These are phyloP conservation scores for Pleurotus giganteus DNA, from an alignment of 768 basidiomycete species.

Conservation along the genomic window DNA sequence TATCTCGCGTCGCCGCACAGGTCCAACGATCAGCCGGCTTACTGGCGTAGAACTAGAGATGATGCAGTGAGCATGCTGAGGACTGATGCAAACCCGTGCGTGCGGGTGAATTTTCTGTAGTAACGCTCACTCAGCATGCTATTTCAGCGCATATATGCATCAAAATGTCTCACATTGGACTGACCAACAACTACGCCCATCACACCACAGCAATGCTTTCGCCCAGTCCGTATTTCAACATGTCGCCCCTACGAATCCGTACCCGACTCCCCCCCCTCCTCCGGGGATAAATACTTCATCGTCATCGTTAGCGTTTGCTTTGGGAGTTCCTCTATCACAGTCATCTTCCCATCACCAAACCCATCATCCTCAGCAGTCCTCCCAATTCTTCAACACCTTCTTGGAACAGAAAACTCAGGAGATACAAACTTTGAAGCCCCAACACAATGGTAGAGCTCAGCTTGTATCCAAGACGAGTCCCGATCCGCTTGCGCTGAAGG, in stretches of 20 bases:
- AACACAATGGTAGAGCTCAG: slow-evolving; percentile 17
- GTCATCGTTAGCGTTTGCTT: slow-evolving; percentile 74
- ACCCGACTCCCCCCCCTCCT: slow-evolving; percentile 73
- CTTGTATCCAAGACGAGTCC: slow-evolving; percentile 42
- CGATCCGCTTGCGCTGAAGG: slow-evolving; percentile 48
- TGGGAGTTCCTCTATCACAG: slow-evolving; percentile 45
- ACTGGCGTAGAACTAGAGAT: slow-evolving; percentile 64
- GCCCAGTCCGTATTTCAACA: slow-evolving; percentile 67
- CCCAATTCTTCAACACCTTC: slow-evolving; percentile 65
- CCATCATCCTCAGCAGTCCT: slow-evolving; percentile 57
- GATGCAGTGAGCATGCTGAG: slow-evolving; percentile 61
- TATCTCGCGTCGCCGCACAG: slow-evolving; percentile 52
- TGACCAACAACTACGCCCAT: slow-evolving; percentile 36
- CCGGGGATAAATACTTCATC: slow-evolving; percentile 63
- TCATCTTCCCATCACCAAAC: slow-evolving; percentile 18
- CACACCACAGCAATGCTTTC: slow-evolving; percentile 56
- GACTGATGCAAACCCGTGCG: slow-evolving; percentile 50
- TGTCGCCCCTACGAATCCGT: slow-evolving; percentile 55
- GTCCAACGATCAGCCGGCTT: slow-evolving; percentile 46
- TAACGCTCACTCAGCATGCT: slow-evolving; percentile 9
- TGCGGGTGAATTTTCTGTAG: slow-evolving; percentile 9
- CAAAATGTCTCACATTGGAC: slow-evolving; percentile 42
- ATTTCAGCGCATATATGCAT: slow-evolving; percentile 39
- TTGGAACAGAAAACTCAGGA: slow-evolving; percentile 54
- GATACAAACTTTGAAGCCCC: slow-evolving; percentile 27